Evolutionary conservation across 768 basidiomycete genomes (phyloP), one percentile per base, ranked within the genome.

Genomic region (Xerocomellus intermedius): DNA sequence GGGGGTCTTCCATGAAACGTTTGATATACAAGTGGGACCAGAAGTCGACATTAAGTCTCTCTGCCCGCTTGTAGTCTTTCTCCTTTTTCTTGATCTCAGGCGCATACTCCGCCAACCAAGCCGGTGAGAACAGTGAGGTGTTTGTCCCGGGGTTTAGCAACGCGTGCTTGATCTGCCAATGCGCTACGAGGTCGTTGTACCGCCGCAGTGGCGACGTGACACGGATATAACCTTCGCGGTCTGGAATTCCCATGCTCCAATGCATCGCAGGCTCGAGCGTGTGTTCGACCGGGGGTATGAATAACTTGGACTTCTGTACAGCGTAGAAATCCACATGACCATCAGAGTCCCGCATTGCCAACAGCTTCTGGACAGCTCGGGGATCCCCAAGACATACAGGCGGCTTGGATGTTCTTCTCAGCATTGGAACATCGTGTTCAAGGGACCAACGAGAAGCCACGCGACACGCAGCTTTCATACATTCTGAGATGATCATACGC

Each of bases 131-230:
- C 4, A 77, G 68, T 4, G 78, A 73, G 2, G 67, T 64, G 43
- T 52, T 54, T 6, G 75, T 69, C 36, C 54, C 59, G 8, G 65
- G 68, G 13, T 68, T 71, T 8, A 88, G 73, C 12, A 98, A 71
- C 6, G 81, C 82, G 47, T 85, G 75, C 65, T 97, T 95, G 71
- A 99, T 83, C 69, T 98, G 95, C 93, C 94, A 99, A 73, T 98
- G 97, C 10, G 76, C 74, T 13, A 94, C 69, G 52, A 97, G 69
- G 70, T 99, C 97, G 35, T 74, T 71, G 69, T 84, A 97, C 42
- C 97, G 84, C 39, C 97, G 82, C 42, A 99, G 74, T 0, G 97
- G 97, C 6, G 89, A 92, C 9, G 97, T 98, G 9, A 81, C 84
- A 21, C 90, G 82, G 17, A 79, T 73, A 68, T 99, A 99, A 4